phyloP scores from a whole-genome alignment of 352 stramenopile genomes.

The Salisapilia sapeloensis region DNA sequence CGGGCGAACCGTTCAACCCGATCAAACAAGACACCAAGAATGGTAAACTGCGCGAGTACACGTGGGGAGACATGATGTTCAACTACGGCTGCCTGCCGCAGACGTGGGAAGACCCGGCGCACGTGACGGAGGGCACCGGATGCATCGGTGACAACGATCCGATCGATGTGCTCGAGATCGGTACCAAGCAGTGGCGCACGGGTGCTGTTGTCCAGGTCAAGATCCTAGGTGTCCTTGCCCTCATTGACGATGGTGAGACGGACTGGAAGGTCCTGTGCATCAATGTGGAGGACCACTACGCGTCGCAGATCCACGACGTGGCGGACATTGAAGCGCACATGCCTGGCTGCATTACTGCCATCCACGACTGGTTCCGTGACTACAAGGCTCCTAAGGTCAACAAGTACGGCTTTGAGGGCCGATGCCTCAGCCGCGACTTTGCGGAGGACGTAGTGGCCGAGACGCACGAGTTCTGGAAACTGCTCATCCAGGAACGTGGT shows the following conservation, averaged over 20 bases:
- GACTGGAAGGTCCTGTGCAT: conserved; percentile 99
- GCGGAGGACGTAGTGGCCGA: conserved; percentile 71
- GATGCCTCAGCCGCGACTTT: conserved; percentile 85
- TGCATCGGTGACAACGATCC: conserved; percentile 94
- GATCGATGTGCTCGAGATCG: conserved; percentile 98
- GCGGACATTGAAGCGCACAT: conserved; percentile 92
- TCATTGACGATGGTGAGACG: conserved; percentile 99
- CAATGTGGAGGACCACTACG: conserved; percentile 93
- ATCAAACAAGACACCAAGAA: conserved; percentile 99
- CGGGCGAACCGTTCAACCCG: conserved; percentile 88
- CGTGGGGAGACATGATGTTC: conserved; percentile 95
- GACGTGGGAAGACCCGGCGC: conserved; percentile 97
- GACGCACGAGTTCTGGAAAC: conserved; percentile 83
- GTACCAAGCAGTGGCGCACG: conserved; percentile 82
- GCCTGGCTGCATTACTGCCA: conserved; percentile 82
- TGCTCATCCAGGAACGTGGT: conserved; percentile 75
- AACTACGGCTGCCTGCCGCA: conserved; percentile 98
- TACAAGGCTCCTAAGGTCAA: conserved; percentile 99
- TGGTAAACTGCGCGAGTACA: conserved; percentile 91
- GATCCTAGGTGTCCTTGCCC: conserved; percentile 94
- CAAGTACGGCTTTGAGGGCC: conserved; percentile 97
- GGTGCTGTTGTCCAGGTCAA: conserved; percentile 94
- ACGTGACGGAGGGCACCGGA: conserved; percentile 67
- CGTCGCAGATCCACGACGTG: conserved; percentile 94
- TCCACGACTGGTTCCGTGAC: conserved; percentile 98